Evolutionary conservation across 2,329 filamentous ascomycete genomes (phyloP).

Genomic region (Clonostachys solani): DNA sequence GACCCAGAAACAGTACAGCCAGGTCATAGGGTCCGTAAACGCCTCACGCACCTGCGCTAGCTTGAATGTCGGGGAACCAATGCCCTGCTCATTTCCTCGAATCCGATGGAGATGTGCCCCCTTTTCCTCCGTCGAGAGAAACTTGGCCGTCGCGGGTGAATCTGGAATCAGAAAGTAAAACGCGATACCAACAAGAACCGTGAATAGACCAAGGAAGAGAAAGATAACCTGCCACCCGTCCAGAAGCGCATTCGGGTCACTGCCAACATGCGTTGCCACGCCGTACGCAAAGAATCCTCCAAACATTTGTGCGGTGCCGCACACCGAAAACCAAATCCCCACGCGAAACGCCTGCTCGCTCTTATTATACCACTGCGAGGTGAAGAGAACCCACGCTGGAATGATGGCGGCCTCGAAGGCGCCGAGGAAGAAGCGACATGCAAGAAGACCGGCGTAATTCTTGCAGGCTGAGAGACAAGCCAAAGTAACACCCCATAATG

Average conservation of each 20-base stretch:
- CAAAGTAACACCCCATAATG: constrained; percentile 15
- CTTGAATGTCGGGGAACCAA: constrained; percentile 13
- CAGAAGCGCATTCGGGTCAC: constrained; percentile 24
- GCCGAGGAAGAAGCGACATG: constrained; percentile 31
- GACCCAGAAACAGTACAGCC: constrained; percentile 16
- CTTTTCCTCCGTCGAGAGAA: constrained; percentile 43
- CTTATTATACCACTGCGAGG: constrained; percentile 16
- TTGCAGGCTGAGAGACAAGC: constrained; percentile 15
- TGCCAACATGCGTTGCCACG: constrained; percentile 55
- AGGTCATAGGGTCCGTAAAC: constrained; percentile 48
- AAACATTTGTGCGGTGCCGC: constrained; percentile 39
- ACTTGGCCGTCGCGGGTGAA: constrained; percentile 34
- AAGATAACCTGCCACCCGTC: background rate
- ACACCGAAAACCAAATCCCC: background rate
- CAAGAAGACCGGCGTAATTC: constrained; percentile 35
- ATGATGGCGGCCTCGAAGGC: constrained; percentile 29
- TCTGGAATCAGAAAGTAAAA: constrained; percentile 49
- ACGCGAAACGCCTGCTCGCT: constrained; percentile 7
- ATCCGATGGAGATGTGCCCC: constrained; percentile 7
- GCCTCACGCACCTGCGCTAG: constrained; percentile 39
- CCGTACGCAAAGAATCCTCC: constrained; percentile 55
- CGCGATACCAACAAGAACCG: constrained; percentile 52
- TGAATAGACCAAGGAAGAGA: constrained; percentile 17
- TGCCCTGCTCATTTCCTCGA: too few species aligned
- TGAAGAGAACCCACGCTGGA: constrained; percentile 15